Conservation (phyloP, 768 basidiomycete genomes). For the Chalciporus piperatus region DNA sequence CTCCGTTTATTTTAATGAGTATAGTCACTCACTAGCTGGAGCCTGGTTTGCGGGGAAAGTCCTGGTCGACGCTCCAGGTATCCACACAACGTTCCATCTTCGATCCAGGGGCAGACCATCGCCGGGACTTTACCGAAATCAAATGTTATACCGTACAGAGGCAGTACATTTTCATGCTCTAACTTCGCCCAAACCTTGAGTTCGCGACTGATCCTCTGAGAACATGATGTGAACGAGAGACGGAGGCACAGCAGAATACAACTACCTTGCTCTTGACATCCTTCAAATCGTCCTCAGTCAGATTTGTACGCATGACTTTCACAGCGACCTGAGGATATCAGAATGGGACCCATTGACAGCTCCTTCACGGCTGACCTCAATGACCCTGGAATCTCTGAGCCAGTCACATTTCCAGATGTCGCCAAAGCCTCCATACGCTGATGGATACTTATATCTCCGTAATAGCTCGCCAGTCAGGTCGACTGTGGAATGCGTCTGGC, state of each 20-base stretch:
- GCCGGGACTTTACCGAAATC: slow-evolving; percentile 32
- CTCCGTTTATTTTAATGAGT: not conserved
- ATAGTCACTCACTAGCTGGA: slow-evolving; percentile 16
- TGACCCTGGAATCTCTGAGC: slow-evolving; percentile 13
- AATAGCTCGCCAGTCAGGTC: slow-evolving; percentile 13
- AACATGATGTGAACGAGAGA: not conserved
- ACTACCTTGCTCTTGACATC: slow-evolving; percentile 14
- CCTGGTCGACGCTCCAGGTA: slow-evolving; percentile 19
- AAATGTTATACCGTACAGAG: slow-evolving; percentile 26
- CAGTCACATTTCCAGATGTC: slow-evolving; percentile 26
- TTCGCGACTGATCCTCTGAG: slow-evolving; percentile 14
- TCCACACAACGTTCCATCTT: slow-evolving; percentile 25
- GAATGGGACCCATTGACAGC: not conserved
- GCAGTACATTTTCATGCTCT: slow-evolving; percentile 27
- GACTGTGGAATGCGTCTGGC: slow-evolving; percentile 1
- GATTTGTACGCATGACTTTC: slow-evolving; percentile 24
- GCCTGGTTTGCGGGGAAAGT: not conserved
- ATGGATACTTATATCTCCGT: slow-evolving; percentile 19
- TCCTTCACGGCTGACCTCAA: slow-evolving; percentile 16
- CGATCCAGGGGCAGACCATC: slow-evolving; percentile 36
- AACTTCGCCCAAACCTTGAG: slow-evolving; percentile 26
- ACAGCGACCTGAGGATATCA: slow-evolving; percentile 22
- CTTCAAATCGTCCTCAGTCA: slow-evolving; percentile 3
- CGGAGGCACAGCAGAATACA: not conserved
- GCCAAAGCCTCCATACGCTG: slow-evolving; percentile 20